These are phyloP conservation scores for Phytophthora hybrid DNA, from an alignment of 352 stramenopile genomes.

Conservation along the genomic window DNA sequence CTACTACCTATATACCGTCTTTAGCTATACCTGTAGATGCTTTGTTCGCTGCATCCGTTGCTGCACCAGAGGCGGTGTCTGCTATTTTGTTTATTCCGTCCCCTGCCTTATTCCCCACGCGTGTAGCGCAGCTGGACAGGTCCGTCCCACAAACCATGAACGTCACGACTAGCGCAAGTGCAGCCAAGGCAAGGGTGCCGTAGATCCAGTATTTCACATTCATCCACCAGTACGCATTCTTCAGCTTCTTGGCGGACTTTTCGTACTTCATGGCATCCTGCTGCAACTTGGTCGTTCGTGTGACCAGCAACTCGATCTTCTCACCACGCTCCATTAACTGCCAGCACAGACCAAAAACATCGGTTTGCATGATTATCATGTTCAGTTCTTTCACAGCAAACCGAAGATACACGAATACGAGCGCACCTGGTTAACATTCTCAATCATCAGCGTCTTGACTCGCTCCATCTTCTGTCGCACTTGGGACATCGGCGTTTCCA, in stretches of 20 bases:
- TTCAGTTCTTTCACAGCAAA: background rate
- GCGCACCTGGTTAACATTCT: constrained; percentile 96
- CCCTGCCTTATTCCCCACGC: constrained; percentile 47
- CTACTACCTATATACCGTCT: constrained; percentile 32
- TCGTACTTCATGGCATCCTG: constrained; percentile 98
- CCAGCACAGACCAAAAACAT: background rate
- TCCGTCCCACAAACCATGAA: constrained; percentile 84
- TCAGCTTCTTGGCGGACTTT: constrained; percentile 92
- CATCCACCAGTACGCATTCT: constrained; percentile 91
- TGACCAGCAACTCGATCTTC: constrained; percentile 96
- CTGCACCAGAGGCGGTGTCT: constrained; percentile 20
- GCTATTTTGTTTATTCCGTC: constrained; percentile 44
- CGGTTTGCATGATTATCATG: background rate
- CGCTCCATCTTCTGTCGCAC: constrained; percentile 97
- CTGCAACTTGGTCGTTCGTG: constrained; percentile 93
- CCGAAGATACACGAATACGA: background rate
- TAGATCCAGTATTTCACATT: constrained; percentile 87
- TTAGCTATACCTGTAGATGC: constrained; percentile 37
- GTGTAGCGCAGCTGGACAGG: constrained; percentile 64
- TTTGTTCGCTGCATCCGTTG: constrained; percentile 28
- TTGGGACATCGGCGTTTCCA: constrained; percentile 81
- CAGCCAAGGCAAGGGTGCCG: constrained; percentile 51
- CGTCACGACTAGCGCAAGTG: constrained; percentile 71
- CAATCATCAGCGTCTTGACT: constrained; percentile 98
- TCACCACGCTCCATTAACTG: constrained; percentile 97